Evolutionary conservation across 352 stramenopile genomes (phyloP), one percentile per base, ranked within the genome.

Genomic region (Phytophthora sp.): DNA sequence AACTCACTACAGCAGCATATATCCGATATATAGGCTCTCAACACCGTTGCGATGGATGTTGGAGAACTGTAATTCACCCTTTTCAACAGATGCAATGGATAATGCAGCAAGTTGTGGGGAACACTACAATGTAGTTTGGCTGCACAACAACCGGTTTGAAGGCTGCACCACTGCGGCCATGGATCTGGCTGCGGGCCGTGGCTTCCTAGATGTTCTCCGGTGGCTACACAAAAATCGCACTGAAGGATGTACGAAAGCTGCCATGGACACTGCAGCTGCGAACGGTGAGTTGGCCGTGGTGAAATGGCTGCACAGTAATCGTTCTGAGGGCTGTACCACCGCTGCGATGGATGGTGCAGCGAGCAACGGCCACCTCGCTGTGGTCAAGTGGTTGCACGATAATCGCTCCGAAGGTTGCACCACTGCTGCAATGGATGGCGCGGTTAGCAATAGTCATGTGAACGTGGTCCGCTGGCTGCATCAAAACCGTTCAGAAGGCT

Each of bases 331-430:
- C 8, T 63, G 53, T 31, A 61, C 54, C 4, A 44, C 32, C 11
- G 21, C 17, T 12, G 62, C 62, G 18, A 66, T 70, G 43, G 51
- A 72, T 17, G 18, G 30, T 18, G 55, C 62, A 2, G 62, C 32
- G n/a, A 38, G 13, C 1, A 48, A 48, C 20, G 44, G 62, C 10
- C n/a, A 45, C 13, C 26, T 55, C 2, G 6, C 37, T 0, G 27
- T 66, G 6, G 54, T 63, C 13, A 15, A 39, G n/a, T 69, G 37
- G 27, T 43, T 69, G 37, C 48, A 68, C 15, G 30, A 55, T 27
- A 54, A 68, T 28, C 45, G 53, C n/a, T 20, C 34, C 5, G 60
- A 63, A 42, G 51, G 52, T 5, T 69, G 60, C 35, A 58, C 60
- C 8, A 34, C 7, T 10, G 45, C 32, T n/a, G 62, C 62, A 5